phyloP scores from a whole-genome alignment of 176 grass and related monocot genomes.

The Cenchrus fungigraminus region DNA sequence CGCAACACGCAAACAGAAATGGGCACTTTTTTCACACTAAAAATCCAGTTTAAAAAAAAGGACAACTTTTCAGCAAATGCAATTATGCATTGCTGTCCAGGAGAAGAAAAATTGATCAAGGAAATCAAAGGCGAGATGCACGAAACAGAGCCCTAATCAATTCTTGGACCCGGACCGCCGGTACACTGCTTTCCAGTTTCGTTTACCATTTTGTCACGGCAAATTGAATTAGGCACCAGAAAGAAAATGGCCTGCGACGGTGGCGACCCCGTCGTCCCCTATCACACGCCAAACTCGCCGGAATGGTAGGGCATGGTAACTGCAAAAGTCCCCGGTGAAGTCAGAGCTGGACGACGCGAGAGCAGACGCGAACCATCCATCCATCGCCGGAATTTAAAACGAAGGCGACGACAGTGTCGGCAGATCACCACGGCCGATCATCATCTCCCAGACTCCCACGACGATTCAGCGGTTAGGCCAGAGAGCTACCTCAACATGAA shows the following conservation, averaged over 20 bases:
- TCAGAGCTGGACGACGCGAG: not conserved
- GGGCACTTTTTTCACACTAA: no score
- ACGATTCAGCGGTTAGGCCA: not conserved
- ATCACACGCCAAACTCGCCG: constrained; percentile 21
- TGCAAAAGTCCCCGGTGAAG: not conserved
- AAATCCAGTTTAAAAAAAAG: no score
- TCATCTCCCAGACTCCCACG: no score
- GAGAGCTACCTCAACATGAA: not conserved
- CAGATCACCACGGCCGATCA: not conserved
- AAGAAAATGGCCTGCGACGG: constrained; percentile 38
- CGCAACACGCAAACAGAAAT: no score
- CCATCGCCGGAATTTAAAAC: not conserved
- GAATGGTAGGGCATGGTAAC: no score
- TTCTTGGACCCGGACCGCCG: not conserved
- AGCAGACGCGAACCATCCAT: not conserved
- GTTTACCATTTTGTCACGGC: not conserved
- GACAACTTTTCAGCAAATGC: no score
- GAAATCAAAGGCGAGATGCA: not conserved
- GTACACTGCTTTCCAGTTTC: not conserved
- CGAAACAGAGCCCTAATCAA: not conserved
- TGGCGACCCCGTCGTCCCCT: not conserved
- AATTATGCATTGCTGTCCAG: no score
- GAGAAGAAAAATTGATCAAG: no score
- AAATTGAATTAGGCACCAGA: constrained; percentile 24
- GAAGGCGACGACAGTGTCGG: constrained; percentile 10